Conservation (phyloP, 2,329 filamentous ascomycete species). For the Chrysoporthe cubensis region DNA sequence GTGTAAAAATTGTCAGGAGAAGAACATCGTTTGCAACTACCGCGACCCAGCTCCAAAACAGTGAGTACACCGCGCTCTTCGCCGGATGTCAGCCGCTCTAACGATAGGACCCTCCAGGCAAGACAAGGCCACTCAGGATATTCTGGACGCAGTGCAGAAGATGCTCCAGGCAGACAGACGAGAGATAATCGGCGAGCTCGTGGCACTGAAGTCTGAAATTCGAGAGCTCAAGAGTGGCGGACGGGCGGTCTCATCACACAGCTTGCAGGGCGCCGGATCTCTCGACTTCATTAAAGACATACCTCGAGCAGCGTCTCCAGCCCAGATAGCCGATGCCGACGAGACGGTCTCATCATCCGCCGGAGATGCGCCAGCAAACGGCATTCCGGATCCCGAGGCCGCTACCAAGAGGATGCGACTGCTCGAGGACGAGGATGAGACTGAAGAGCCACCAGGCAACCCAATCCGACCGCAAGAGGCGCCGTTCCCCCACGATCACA, state of each 20-base stretch:
- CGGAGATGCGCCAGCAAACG: constrained; percentile 16
- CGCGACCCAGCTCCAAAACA: constrained; percentile 90
- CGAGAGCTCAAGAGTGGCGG: constrained; percentile 28
- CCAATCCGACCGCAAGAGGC: constrained; percentile 62
- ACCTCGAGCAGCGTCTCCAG: constrained; percentile 16
- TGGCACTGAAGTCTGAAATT: constrained; percentile 35
- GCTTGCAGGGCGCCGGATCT: constrained; percentile 6
- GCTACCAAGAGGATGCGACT: constrained; percentile 38
- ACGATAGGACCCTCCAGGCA: constrained; percentile 42
- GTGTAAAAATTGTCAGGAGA: constrained; percentile 86
- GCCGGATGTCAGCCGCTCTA: neutral
- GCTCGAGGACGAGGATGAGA: constrained; percentile 38
- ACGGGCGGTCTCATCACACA: constrained; percentile 17
- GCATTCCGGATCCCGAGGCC: constrained; percentile 25
- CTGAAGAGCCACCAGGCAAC: constrained; percentile 32
- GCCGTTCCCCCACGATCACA: constrained; percentile 82
- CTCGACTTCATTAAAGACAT: constrained; percentile 2
- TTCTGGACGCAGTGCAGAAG: constrained; percentile 57
- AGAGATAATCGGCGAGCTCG: constrained; percentile 39
- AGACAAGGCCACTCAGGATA: constrained; percentile 64
- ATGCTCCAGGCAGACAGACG: constrained; percentile 38
- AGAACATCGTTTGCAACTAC: constrained; percentile 82
- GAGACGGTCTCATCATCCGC: constrained; percentile 21
- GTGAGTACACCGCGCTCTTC: constrained; percentile 54
- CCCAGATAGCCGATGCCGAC: constrained; percentile 12